A percentile compares a stretch with the other conserved stretches of the same genome.
These are phyloP conservation scores for Russula emetica DNA, from an alignment of 768 basidiomycete species.

Conservation along the genomic window DNA sequence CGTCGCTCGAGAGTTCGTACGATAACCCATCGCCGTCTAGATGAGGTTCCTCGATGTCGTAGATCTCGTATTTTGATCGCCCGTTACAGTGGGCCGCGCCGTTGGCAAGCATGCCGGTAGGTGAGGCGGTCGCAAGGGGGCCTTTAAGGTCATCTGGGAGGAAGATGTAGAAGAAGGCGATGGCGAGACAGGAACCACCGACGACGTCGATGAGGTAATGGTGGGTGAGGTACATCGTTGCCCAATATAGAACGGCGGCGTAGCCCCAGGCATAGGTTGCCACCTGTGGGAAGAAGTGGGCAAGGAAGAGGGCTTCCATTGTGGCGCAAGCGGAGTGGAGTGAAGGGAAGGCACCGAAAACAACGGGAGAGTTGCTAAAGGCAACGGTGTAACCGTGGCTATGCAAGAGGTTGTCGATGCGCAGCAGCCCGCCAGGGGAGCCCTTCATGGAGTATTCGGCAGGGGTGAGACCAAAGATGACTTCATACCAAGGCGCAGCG, in stretches of 20 bases:
- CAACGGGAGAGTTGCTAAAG: slow-evolving; percentile 85
- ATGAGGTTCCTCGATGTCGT: slow-evolving; percentile 65
- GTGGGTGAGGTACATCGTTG: slow-evolving; percentile 97
- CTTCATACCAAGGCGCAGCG: slow-evolving; percentile 96
- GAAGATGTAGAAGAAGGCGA: slow-evolving; percentile 80
- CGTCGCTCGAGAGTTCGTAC: slow-evolving; percentile 50
- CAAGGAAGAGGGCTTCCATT: slow-evolving; percentile 86
- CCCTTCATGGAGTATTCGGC: slow-evolving; percentile 91
- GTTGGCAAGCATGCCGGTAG: slow-evolving; percentile 39
- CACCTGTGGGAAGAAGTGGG: slow-evolving; percentile 87
- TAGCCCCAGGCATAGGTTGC: slow-evolving; percentile 75
- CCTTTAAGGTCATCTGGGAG: slow-evolving; percentile 77
- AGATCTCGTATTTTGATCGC: slow-evolving; percentile 67
- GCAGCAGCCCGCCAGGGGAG: slow-evolving; percentile 86
- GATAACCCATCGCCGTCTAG: slow-evolving; percentile 44
- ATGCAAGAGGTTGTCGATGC: slow-evolving; percentile 87
- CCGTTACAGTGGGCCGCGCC: slow-evolving; percentile 27
- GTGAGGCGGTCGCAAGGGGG: slow-evolving; percentile 49
- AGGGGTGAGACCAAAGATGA: slow-evolving; percentile 93
- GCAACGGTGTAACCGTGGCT: slow-evolving; percentile 67
- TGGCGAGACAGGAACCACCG: slow-evolving; percentile 86
- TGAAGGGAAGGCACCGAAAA: slow-evolving; percentile 96
- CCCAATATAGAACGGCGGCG: slow-evolving; percentile 87
- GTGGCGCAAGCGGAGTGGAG: slow-evolving; percentile 90
- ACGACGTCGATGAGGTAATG: slow-evolving; percentile 99